These are phyloP conservation scores for Penicillium pulvis DNA, from an alignment of 495 filamentous ascomycete species.

Conservation along the genomic window DNA sequence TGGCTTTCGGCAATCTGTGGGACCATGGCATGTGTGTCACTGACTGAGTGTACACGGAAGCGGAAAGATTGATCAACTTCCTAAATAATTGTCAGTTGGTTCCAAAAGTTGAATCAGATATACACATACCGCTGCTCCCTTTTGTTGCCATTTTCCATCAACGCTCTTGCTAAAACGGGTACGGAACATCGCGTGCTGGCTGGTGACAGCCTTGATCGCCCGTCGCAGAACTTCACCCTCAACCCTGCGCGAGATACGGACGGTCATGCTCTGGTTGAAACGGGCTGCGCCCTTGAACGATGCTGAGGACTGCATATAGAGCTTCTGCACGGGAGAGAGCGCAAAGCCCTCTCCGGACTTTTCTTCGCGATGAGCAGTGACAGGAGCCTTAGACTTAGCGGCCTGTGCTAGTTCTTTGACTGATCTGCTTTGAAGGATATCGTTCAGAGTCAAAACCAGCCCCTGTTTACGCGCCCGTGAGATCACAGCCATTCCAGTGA, in stretches of 20 bases:
- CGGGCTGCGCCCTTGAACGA: slow-evolving; percentile 51
- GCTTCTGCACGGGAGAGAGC: slow-evolving; percentile 47
- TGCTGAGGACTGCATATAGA: slow-evolving; percentile 48
- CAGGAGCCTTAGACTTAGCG: slow-evolving; percentile 25
- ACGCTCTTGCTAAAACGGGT: slow-evolving; percentile 54
- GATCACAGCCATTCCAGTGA: slow-evolving; percentile 45
- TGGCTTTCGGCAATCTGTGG: slow-evolving; percentile 42
- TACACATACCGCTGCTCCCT: slow-evolving; percentile 34
- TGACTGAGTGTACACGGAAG: slow-evolving; percentile 38
- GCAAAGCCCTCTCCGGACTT: slow-evolving; percentile 53
- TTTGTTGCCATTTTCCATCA: slow-evolving; percentile 47
- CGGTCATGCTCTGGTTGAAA: slow-evolving; percentile 72
- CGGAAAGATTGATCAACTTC: slow-evolving; percentile 46
- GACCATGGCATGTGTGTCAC: slow-evolving; percentile 33
- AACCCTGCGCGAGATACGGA: slow-evolving; percentile 55
- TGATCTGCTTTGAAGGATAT: slow-evolving; percentile 40
- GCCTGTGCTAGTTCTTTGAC: slow-evolving; percentile 38
- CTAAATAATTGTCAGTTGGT: slow-evolving; percentile 27
- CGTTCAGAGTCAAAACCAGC: slow-evolving; percentile 37
- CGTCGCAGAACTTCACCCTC: slow-evolving; percentile 51
- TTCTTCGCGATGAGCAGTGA: slow-evolving; percentile 28
- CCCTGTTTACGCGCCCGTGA: slow-evolving; percentile 42
- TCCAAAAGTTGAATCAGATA: background rate
- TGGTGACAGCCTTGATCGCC: slow-evolving; percentile 59
- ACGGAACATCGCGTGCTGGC: slow-evolving; percentile 69